Evolutionary conservation across 192 early-diverging fungal species (phyloP), one percentile per base, ranked within the genome.

Genomic region (Podochytrium sp.): DNA sequence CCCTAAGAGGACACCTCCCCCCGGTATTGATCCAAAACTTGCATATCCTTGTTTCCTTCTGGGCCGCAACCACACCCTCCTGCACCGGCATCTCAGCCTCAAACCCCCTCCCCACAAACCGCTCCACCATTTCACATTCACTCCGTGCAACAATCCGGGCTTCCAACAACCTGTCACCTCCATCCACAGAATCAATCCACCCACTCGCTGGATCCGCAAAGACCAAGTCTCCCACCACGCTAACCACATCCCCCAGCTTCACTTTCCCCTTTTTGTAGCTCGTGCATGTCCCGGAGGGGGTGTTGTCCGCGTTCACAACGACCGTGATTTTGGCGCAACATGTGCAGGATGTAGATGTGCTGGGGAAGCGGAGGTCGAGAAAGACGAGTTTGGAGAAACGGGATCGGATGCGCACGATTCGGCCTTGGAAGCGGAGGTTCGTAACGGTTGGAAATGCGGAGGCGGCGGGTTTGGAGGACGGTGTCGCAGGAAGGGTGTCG

Each of bases 21-120:
- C 53, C 65, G 25, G 65, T 64, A 33, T 78, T 78, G n/a, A 78
- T 25, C 67, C 75, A 81, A 52, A 74, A 79, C 34, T 81, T 81
- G 37, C 80, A 81, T 14, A 61, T n/a, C 20, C 65, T 6, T 55
- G 7, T 55, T 25, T 7, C 7, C 52, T 55, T 29, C 52, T 55
- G 23, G 23, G 5, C 0, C 52, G 5, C 52, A 55, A 7, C 52
- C 10, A 55, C 5, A 7, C 5, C 52, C 30, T 61, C 38, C 18
- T 41, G 47, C 18, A 69, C 66, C 25, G 66, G 66, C 34, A 55
- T 52, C 34, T 69, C 66, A 14, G 20, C 16, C 32, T 69, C 53
- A 39, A 69, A 69, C 20, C 66, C 66, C 14, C 66, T 47, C 30
- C 66, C 66, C 25, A 56, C 32, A 56, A 69, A 69, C 32, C 32